These are phyloP conservation scores for Bipolaris victoriae DNA, from an alignment of 2,329 filamentous ascomycete genomes.

Conservation along the genomic window DNA sequence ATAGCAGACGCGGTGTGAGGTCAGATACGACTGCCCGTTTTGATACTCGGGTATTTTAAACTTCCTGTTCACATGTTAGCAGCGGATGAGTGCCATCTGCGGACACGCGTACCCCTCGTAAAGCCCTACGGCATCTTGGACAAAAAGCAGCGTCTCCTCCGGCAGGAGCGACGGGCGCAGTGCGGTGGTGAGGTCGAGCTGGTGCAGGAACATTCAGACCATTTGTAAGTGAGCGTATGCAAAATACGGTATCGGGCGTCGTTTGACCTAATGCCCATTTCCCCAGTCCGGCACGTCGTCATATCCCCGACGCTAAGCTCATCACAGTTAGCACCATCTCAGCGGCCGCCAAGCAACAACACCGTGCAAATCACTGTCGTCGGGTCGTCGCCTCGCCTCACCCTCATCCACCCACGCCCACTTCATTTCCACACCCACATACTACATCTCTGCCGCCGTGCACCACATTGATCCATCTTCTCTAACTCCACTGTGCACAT, in stretches of 20 bases:
- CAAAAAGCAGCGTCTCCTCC: constrained; percentile 93
- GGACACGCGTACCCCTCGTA: constrained; percentile 82
- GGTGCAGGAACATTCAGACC: constrained; percentile 93
- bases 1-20: constrained; percentile 93
- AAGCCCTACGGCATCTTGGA: constrained; percentile 95
- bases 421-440: background rate
- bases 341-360: constrained; percentile 19
- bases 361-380: constrained; percentile 20
- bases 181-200: constrained; percentile 93
- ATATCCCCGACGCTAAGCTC: constrained; percentile 19
- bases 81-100: constrained; percentile 7
- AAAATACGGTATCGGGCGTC: constrained; percentile 18
- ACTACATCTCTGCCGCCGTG: constrained; percentile 7
- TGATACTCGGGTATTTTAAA: constrained; percentile 94
- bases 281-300: constrained; percentile 29
- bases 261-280: constrained; percentile 11
- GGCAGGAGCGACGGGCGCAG: constrained; percentile 89
- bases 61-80: constrained; percentile 65
- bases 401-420: constrained; percentile 19
- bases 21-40: constrained; percentile 94
- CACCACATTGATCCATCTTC: background rate
- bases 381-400: constrained; percentile 28
- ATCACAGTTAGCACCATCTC: constrained; percentile 12
- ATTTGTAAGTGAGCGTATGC: constrained; percentile 25
- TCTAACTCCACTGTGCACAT: constrained; percentile 12